Percentiles rank a stretch among this genome's conserved stretches.
phyloP scores from a whole-genome alignment of 768 basidiomycete species.

The Phylloporus arenicola region DNA sequence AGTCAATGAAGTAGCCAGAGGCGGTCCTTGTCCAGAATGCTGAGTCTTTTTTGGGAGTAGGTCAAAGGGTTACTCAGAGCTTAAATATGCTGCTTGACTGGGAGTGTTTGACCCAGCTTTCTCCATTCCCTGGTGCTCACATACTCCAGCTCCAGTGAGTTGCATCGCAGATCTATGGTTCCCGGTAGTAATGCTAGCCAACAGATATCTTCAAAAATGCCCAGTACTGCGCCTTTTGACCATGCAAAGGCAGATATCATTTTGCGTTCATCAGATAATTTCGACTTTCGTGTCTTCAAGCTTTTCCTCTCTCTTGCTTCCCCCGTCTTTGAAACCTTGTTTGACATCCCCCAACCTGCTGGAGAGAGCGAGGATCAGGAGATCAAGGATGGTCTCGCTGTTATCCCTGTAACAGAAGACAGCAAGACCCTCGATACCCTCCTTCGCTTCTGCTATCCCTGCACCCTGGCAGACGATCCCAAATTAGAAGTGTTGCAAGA shows the following conservation, averaged over 20 bases:
- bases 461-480: constrained; percentile 18
- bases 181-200: neutral
- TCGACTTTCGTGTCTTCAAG: constrained; percentile 29
- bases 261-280: constrained; percentile 21
- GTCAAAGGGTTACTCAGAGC: neutral
- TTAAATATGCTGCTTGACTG: neutral
- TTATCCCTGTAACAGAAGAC: constrained; percentile 15
- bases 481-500: constrained; percentile 8
- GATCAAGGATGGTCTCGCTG: constrained; percentile 10
- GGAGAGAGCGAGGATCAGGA: constrained; percentile 6
- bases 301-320: constrained; percentile 30
- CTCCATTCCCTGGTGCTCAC: neutral
- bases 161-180: neutral
- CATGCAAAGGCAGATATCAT: constrained; percentile 19
- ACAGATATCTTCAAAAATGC: constrained; percentile 1
- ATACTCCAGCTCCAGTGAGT: neutral
- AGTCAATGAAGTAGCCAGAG: too few species aligned
- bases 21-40: too few species aligned
- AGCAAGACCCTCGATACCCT: constrained; percentile 19
- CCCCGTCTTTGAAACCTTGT: constrained; percentile 30
- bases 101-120: neutral
- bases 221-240: constrained; percentile 10
- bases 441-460: constrained; percentile 22
- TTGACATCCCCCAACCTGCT: constrained; percentile 25
- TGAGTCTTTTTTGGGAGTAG: neutral